Conservation (phyloP, 768 basidiomycete species). For the Gautieria morchelliformis region DNA sequence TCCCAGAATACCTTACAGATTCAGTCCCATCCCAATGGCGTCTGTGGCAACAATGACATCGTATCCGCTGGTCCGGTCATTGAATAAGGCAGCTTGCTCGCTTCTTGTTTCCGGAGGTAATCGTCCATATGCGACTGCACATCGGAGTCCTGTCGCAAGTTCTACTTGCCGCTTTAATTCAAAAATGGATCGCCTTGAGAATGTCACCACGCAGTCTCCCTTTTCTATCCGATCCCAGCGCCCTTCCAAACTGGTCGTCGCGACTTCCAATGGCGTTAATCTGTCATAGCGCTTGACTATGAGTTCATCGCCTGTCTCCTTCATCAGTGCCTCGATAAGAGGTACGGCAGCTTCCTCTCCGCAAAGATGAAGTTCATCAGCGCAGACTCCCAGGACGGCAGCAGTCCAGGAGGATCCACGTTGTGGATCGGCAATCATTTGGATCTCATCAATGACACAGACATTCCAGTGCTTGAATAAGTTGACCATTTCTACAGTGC, state of each 20-base stretch:
- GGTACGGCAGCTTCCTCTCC: conserved; percentile 91
- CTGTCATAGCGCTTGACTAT: conserved; percentile 78
- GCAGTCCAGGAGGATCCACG: conserved; percentile 78
- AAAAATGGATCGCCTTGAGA: conserved; percentile 71
- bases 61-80: conserved; percentile 70
- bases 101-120: conserved; percentile 87
- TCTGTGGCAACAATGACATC: conserved; percentile 92
- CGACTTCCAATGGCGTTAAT: conserved; percentile 72
- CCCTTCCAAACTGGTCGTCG: conserved; percentile 50
- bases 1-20: conserved; percentile 53
- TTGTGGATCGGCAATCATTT: conserved; percentile 76
- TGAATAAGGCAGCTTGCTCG: conserved; percentile 89
- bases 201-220: conserved; percentile 90
- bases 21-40: conserved; percentile 95
- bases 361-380: conserved; percentile 85
- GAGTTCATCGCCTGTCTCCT: conserved; percentile 73
- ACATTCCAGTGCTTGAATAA: conserved; percentile 46
- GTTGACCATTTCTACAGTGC: conserved; percentile 90
- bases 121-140: conserved; percentile 88
- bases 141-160: conserved; percentile 57
- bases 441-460: conserved; percentile 94
- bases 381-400: conserved; percentile 67
- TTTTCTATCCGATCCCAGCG: conserved; percentile 52
- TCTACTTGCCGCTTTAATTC: conserved; percentile 66
- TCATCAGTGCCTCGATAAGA: conserved; percentile 59